Percentiles rank a stretch among this genome's conserved stretches.
phyloP scores from a whole-genome alignment of 345 rosid genomes.

The Bruguiera gymnorhiza region DNA sequence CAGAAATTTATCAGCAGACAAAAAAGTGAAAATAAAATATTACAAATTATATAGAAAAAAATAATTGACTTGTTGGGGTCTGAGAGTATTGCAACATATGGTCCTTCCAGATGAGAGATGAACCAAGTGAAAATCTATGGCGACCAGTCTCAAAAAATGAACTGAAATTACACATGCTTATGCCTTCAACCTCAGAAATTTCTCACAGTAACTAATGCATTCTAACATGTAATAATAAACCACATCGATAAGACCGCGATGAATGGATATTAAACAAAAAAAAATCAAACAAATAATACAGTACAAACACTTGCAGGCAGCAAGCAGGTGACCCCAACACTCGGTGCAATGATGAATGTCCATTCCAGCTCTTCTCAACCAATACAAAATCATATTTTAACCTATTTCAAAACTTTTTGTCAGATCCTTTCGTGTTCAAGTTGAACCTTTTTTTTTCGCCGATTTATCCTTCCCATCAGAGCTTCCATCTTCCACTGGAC shows the following conservation, averaged over 20 bases:
- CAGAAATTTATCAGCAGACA: not conserved
- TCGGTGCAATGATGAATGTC: slow-evolving; percentile 12
- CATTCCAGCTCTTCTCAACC: slow-evolving; percentile 13
- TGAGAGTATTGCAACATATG: slow-evolving; percentile 8
- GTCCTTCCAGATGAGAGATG: slow-evolving; percentile 3
- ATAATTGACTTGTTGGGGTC: no score
- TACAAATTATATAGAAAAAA: not conserved
- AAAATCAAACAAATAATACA: slow-evolving; percentile 11
- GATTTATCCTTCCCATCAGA: slow-evolving; percentile 81
- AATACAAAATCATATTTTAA: slow-evolving; percentile 19
- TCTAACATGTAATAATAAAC: slow-evolving; percentile 11
- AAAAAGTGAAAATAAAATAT: slow-evolving; percentile 9
- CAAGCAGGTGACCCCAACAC: slow-evolving; percentile 19
- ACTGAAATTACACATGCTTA: slow-evolving; percentile 12
- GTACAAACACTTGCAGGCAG: slow-evolving; percentile 31
- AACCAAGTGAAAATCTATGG: slow-evolving; percentile 2
- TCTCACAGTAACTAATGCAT: slow-evolving; percentile 15
- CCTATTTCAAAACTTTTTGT: slow-evolving; percentile 44
- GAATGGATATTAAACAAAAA: no score
- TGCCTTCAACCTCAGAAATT: slow-evolving; percentile 12
- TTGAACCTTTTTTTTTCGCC: slow-evolving; percentile 85
- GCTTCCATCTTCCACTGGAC: slow-evolving; percentile 66
- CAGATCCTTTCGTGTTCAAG: slow-evolving; percentile 79
- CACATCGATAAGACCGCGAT: slow-evolving; percentile 18
- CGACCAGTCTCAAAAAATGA: not conserved